A percentile compares a stretch with the other conserved stretches of the same genome.
These are phyloP conservation scores for Pleodorina starrii DNA, from an alignment of 139 green algal genomes.

Conservation along the genomic window DNA sequence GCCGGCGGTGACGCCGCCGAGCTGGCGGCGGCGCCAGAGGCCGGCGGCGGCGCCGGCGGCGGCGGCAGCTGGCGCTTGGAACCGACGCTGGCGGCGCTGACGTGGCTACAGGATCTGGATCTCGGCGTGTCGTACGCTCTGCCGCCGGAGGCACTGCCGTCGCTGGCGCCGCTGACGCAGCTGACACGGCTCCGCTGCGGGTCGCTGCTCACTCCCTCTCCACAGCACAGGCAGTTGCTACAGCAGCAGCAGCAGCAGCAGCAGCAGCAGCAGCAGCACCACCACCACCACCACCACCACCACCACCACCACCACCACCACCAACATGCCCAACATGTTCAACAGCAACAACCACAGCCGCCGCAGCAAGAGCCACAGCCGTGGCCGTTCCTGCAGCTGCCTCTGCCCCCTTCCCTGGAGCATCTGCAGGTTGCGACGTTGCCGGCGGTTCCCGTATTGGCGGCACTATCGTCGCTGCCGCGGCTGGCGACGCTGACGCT, in stretches of 20 bases:
- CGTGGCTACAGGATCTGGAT: slow-evolving; percentile 34
- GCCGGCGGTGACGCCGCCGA: not conserved
- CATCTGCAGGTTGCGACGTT: not conserved
- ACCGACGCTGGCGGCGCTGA: slow-evolving; percentile 4
- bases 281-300: not conserved
- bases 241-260: not conserved
- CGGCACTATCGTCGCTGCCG: not conserved
- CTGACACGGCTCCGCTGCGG: slow-evolving; percentile 19
- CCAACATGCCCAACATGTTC: not conserved
- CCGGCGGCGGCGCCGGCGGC: not conserved
- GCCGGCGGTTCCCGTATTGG: slow-evolving; percentile 9
- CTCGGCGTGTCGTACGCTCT: slow-evolving; percentile 7
- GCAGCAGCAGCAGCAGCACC: not conserved
- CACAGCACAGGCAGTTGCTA: too few relatives aligned
- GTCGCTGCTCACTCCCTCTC: not conserved
- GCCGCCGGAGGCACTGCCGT: slow-evolving; percentile 16
- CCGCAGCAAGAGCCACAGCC: not conserved
- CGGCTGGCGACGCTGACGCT: not conserved
- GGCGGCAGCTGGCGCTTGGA: not conserved
- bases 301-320: not conserved
- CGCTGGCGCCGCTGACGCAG: not conserved
- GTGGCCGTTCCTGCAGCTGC: not conserved
- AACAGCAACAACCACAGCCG: not conserved
- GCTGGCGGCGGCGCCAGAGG: too few relatives aligned
- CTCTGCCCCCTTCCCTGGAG: not conserved